Evolutionary conservation across 768 basidiomycete species (phyloP), one percentile per base, ranked within the genome.

Genomic region (Rhizopogon vinicolor): DNA sequence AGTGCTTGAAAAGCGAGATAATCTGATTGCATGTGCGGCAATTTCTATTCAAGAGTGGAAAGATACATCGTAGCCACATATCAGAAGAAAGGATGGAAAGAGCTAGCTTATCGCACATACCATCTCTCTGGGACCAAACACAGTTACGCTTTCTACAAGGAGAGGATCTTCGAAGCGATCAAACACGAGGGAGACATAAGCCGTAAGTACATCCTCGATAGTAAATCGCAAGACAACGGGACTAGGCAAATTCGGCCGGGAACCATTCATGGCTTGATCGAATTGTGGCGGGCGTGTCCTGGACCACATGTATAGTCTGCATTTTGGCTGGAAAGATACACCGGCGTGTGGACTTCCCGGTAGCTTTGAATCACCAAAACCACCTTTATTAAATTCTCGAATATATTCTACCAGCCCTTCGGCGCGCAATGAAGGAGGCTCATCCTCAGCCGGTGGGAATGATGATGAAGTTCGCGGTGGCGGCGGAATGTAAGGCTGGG

Each of bases 51-150:
- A 44, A 14, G 6, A 19, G 4, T 16, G 46, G 45, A 19, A 25
- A 35, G 22, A 14, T 13, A 22, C 40, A 28, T 37, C 10, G n/a
- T 19, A 39, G 19, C 57, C 57, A 54, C 48, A 44, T 48, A 51
- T 37, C 43, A 42, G 48, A 7, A 57, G 42, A 35, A 25, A 42
- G 35, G 41, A 44, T 25, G 19, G 42, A 40, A 44, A 40, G 42
- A 28, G 28, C 31, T 51, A 53, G 12, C 55, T 48, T 46, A 63
- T 55, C 25, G 51, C 59, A 86, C 75, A 51, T 59, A 86, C 89
- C 73, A 74, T 78, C 73, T 92, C 90, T 62, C 89, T 75, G 22
- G 89, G 83, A 6, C 86, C 89, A 66, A 90, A 88, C 9, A 78
- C 80, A n/a, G 83, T 77, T 43, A 87, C 76, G 53, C 77, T 86